A percentile compares a stretch with the other conserved stretches of the same genome.
Conservation (phyloP, 2,329 filamentous ascomycete genomes). For the Bertia moriformis region DNA sequence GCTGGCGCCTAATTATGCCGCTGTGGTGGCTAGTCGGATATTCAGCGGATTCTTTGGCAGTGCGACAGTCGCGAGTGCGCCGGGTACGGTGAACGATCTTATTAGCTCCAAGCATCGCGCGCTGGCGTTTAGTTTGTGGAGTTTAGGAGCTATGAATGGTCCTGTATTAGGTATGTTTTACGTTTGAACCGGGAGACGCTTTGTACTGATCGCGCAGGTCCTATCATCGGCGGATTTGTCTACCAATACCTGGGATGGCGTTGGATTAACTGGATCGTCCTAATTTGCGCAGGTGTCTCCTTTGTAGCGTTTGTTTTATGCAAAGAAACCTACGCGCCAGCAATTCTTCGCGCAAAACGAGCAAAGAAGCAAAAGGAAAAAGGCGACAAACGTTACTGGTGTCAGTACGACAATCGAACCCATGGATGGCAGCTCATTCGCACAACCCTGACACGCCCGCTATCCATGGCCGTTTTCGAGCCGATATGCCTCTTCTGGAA, state of each 20-base stretch:
- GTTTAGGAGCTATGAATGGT: neutral
- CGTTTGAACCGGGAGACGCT: too few species aligned
- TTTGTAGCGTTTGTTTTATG: constrained; percentile 42
- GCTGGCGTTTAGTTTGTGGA: neutral
- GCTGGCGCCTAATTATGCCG: neutral
- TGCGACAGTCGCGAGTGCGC: neutral
- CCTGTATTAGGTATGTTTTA: too few species aligned
- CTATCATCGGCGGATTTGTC: constrained; percentile 69
- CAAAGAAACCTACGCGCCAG: constrained; percentile 65
- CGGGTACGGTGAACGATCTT: neutral
- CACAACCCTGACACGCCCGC: constrained; percentile 63
- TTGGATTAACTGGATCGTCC: constrained; percentile 70
- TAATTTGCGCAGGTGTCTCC: constrained; percentile 55
- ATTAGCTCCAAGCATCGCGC: neutral
- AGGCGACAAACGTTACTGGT: constrained; percentile 62
- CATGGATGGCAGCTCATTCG: constrained; percentile 54
- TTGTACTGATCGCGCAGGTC: too few species aligned
- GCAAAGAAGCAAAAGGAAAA: constrained; percentile 50
- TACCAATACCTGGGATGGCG: constrained; percentile 70
- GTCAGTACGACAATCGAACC: constrained; percentile 60
- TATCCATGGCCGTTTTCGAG: constrained; percentile 64
- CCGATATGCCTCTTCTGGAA: constrained; percentile 66
- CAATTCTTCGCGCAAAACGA: constrained; percentile 53
- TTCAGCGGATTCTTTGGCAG: neutral
- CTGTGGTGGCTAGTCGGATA: neutral